Evolutionary conservation across 164 flowering plant genomes (phyloP).

Genomic region (Berberis vulgaris): DNA sequence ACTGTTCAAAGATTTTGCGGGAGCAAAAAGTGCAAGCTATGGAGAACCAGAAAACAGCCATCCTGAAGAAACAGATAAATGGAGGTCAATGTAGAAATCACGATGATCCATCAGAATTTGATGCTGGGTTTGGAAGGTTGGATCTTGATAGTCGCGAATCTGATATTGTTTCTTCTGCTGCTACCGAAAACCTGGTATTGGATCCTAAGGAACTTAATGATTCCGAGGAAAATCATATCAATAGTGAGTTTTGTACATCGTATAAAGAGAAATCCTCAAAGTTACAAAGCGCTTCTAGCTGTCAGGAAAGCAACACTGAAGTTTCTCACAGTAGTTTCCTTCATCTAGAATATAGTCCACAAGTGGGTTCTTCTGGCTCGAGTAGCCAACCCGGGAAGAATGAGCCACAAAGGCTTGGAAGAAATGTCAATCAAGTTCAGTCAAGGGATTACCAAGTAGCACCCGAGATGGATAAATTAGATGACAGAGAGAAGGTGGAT

Average conservation of each 20-base stretch:
- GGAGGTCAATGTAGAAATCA: slow-evolving; percentile 17
- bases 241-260: too few species aligned
- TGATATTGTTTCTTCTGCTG: slow-evolving; percentile 14
- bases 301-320: too few species aligned
- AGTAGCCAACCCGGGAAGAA: slow-evolving; percentile 16
- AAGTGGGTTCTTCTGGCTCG: slow-evolving; percentile 17
- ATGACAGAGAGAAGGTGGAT: slow-evolving; percentile 30
- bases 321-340: too few species aligned
- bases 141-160: slow-evolving; percentile 20
- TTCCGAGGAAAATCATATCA: too few species aligned
- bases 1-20: slow-evolving; percentile 49
- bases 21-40: slow-evolving; percentile 21
- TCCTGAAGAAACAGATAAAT: slow-evolving; percentile 12
- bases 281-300: too few species aligned
- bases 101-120: slow-evolving; percentile 7
- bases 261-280: too few species aligned
- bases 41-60: slow-evolving; percentile 13
- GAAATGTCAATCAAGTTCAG: slow-evolving; percentile 11
- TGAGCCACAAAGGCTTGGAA: slow-evolving; percentile 15
- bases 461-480: slow-evolving; percentile 21
- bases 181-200: neutral
- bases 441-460: slow-evolving; percentile 5
- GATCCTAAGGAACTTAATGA: too few species aligned
- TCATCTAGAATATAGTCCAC: slow-evolving; percentile 8
- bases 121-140: slow-evolving; percentile 9